Evolutionary conservation across 805 yeast genomes (phyloP).

Genomic region (Candida namnaoensis): DNA sequence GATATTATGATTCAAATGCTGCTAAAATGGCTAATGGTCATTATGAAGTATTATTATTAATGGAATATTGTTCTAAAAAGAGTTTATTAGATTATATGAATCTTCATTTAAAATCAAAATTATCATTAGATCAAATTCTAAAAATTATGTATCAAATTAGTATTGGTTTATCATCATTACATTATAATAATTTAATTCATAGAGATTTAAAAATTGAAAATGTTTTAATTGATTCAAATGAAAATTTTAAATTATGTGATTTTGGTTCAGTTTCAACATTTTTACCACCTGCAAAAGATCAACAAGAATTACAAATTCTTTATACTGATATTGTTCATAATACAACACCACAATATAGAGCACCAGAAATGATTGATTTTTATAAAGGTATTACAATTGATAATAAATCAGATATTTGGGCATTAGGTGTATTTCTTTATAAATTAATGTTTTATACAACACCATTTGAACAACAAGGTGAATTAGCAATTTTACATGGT

Average conservation of each 20-base stretch:
- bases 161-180: conserved; percentile 80
- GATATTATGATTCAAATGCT: conserved; percentile 72
- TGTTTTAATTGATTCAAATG: conserved; percentile 66
- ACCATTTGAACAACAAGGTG: conserved; percentile 83
- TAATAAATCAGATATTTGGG: conserved; percentile 95
- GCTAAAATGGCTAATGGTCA: conserved; percentile 41
- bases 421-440: conserved; percentile 85
- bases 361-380: conserved; percentile 94
- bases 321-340: conserved; percentile 82
- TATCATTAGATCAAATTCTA: conserved; percentile 67
- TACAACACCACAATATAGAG: conserved; percentile 92
- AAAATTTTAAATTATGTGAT: conserved; percentile 79
- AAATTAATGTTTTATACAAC: conserved; percentile 89
- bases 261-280: conserved; percentile 82
- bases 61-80: conserved; percentile 88
- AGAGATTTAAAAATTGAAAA: conserved; percentile 93
- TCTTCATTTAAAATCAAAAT: conserved; percentile 67
- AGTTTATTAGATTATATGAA: conserved; percentile 91
- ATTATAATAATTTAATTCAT: conserved; percentile 63
- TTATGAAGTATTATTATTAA: conserved; percentile 82
- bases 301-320: conserved; percentile 63
- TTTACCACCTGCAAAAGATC: conserved; percentile 66
- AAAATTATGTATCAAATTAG: conserved; percentile 79
- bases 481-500: conserved; percentile 80
- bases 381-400: conserved; percentile 78